Evolutionary conservation across 805 yeast genomes (phyloP), one percentile per base, ranked within the genome.

Genomic region (Zygosaccharomyces lentus): DNA sequence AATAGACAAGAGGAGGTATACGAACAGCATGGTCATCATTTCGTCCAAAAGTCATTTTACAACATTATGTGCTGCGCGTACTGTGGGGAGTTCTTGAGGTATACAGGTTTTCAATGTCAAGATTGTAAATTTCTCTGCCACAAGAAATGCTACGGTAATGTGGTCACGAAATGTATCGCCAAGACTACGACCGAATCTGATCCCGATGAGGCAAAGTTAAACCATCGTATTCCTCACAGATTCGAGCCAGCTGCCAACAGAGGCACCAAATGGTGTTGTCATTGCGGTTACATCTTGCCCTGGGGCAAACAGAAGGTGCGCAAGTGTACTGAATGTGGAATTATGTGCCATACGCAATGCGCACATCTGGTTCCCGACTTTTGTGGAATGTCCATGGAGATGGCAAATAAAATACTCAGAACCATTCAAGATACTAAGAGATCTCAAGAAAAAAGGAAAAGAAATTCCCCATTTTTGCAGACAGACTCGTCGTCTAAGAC

Each of bases 181-280:
- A 84, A 81, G 59, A 78, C 89, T 3, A 80, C 85, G 48, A 75
- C 81, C 4, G 89, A 83, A 50, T 66, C 73, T 36, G 87, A 82
- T 60, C 74, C 80, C 2, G 89, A 84, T 61, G 91, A 83, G 55
- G 78, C 86, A 17, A 82, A 87, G 65, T 77, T 93, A 65, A 93
- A 93, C 60, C 98, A 93, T 66, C 85, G 96, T 54, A 93, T 93
- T 56, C 99, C 99, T 29, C 99, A 93, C 65, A 80, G 96, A 64
- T 91, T 91, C 65, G 96, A 87, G 55, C 90, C 91, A n/a, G 79
- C 81, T 23, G 77, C 93, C 13, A 93, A 93, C 61, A 82, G 89
- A 68, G 95, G 96, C 58, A 95, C 99, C 2, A 90, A 91, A 62
- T 93, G 99, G 99, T 93, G 99, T 70, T 93, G 98, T 58, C 99